Conservation (phyloP, 164 flowering plant genomes). For the Stephania yunnanensis region DNA sequence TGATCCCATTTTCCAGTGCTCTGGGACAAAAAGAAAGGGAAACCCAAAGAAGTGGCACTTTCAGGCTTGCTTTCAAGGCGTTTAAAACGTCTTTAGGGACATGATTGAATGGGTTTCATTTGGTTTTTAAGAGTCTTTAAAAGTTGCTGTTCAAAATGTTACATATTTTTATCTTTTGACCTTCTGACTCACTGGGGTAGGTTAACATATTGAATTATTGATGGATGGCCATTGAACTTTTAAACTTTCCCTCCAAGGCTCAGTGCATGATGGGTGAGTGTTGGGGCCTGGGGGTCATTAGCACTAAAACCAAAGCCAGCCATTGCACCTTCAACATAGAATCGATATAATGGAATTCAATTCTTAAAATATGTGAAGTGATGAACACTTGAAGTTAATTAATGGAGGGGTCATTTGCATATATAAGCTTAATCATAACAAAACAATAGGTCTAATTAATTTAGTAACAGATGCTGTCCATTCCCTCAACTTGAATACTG, state of each 20-base stretch:
- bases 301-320: no score
- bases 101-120: not conserved
- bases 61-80: not conserved
- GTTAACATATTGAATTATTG: not conserved
- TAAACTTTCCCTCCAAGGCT: not conserved
- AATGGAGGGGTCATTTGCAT: no score
- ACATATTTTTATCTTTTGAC: not conserved
- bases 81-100: not conserved
- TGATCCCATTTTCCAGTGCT: slow-evolving; percentile 1
- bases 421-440: no score
- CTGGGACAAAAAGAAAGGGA: not conserved
- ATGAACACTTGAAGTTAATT: no score
- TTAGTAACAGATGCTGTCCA: no score
- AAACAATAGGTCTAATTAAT: no score
- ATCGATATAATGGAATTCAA: no score
- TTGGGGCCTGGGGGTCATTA: not conserved
- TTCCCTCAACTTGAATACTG: no score
- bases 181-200: not conserved
- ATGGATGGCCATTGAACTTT: not conserved
- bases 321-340: no score
- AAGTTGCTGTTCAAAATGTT: not conserved
- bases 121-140: not conserved
- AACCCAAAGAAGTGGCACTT: not conserved
- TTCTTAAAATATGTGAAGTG: no score
- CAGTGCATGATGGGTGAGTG: not conserved